Conservation (phyloP, 2,329 filamentous ascomycete genomes). For the Lasiodiplodia gonubiensis region DNA sequence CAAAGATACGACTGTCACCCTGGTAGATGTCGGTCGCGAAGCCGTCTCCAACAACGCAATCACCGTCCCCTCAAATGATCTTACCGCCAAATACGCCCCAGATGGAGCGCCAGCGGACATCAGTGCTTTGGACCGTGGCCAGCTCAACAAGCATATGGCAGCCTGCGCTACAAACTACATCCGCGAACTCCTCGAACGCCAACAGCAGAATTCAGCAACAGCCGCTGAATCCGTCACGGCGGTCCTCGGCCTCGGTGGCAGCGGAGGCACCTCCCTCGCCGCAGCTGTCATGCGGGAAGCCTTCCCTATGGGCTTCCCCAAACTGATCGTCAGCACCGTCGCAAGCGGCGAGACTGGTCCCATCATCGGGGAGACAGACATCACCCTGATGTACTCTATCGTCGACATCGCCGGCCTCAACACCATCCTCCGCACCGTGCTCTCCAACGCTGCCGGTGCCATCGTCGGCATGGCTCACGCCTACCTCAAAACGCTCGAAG, state of each 20-base stretch:
- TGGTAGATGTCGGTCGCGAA: constrained; percentile 63
- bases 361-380: constrained; percentile 71
- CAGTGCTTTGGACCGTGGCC: constrained; percentile 54
- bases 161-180: constrained; percentile 53
- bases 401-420: constrained; percentile 74
- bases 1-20: constrained; percentile 46
- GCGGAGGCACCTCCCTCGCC: constrained; percentile 66
- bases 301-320: constrained; percentile 70
- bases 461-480: constrained; percentile 64
- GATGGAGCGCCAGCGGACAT: constrained; percentile 39
- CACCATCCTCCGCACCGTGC: constrained; percentile 60
- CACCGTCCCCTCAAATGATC: constrained; percentile 50
- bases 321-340: constrained; percentile 72
- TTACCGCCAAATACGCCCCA: constrained; percentile 44
- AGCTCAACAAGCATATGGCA: constrained; percentile 64
- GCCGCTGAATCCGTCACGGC: constrained; percentile 54
- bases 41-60: constrained; percentile 54
- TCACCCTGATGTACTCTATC: constrained; percentile 73
- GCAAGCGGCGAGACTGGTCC: constrained; percentile 69
- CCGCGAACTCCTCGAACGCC: constrained; percentile 28
- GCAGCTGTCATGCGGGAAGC: constrained; percentile 65
- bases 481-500: constrained; percentile 42
- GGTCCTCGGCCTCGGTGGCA: constrained; percentile 66
- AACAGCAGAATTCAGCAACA: neutral
- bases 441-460: constrained; percentile 67